A percentile compares a stretch with the other conserved stretches of the same genome.
Conservation (phyloP, 2,329 filamentous ascomycete genomes). For the Penicillium thymicola region DNA sequence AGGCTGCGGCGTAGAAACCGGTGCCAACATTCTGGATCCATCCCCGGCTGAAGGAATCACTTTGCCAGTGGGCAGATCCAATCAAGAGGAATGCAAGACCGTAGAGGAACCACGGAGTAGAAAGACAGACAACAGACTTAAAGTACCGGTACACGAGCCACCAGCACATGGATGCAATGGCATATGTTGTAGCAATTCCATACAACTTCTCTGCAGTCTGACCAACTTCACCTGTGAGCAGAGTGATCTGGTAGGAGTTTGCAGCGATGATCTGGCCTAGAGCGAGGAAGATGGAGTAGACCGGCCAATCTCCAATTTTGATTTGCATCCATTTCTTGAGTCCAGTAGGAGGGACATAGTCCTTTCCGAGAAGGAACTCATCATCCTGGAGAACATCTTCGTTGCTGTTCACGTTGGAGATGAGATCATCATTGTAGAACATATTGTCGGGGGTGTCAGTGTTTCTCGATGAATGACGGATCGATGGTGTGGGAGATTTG, state of each 20-base stretch:
- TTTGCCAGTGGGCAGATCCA: conserved; percentile 56
- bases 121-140: conserved; percentile 56
- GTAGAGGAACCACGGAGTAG: conserved; percentile 61
- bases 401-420: conserved; percentile 31
- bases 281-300: conserved; percentile 62
- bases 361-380: conserved; percentile 56
- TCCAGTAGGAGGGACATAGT: conserved; percentile 58
- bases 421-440: conserved; percentile 39
- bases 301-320: conserved; percentile 60
- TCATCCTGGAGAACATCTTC: conserved; percentile 40
- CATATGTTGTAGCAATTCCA: conserved; percentile 58
- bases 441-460: conserved; percentile 38
- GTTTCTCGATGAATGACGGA: conserved; percentile 30
- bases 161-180: conserved; percentile 58
- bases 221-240: conserved; percentile 64
- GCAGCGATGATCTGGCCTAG: conserved; percentile 62
- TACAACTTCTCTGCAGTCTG: conserved; percentile 60
- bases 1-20: conserved; percentile 60
- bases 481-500: conserved; percentile 40
- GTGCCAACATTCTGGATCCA: conserved; percentile 62
- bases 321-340: conserved; percentile 54
- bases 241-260: conserved; percentile 65
- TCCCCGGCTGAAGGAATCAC: conserved; percentile 38
- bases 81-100: conserved; percentile 61
- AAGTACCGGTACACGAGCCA: conserved; percentile 60